Base-by-base conservation (phyloP, 2,329 filamentous ascomycete genomes). In the Aureobasidium sp. region DNA sequence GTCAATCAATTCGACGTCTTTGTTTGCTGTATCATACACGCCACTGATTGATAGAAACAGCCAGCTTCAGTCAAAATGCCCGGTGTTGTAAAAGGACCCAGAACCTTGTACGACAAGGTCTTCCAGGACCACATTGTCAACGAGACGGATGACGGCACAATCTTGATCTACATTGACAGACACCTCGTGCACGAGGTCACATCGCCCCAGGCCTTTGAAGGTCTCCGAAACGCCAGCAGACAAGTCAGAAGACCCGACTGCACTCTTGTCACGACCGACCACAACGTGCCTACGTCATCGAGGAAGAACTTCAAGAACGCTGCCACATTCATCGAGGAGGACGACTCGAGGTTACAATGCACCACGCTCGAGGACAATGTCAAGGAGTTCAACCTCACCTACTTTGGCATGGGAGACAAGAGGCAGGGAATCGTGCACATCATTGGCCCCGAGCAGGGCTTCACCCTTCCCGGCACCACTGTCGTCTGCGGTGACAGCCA, bases 181-280 rank as follows among this genome's bases (percentile, higher is more conserved):
- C 93, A 98, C 78, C 79, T 98, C 58, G 90, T 97, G 58, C 93
- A 98, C 70, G 93, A 98, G 78, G 93, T 98, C 69, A 98, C 93
- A 63, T 96, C 91, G 64, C 93, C 93, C 59, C 93, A 97, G 88
- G 93, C 93, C 42, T 98, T 97, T 65, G 93, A 98, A 70, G 91
- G 91, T 48, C 81, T 97, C 51, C 86, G 85, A 69, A 95, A 95
- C 71, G 90, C 93, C 45, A 83, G 83, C 60, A 85, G 93, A 58
- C 82, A 84, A 71, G 90, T 98, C 59, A 85, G 93, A 72, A 81
- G 93, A 74, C 90, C 91, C 56, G 93, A 98, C 73, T 96, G 91
- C 79, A 97, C 93, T 62, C 80, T 98, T 56, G 91, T 88, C 55
- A 98, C 93, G 39, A 94, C 90, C 57, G 93, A 98, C 72, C 91